Percentiles rank a stretch among this genome's conserved stretches.
Evolutionary conservation across 2,329 filamentous ascomycete genomes (phyloP).

Genomic region (Metarhizium anisopliae): DNA sequence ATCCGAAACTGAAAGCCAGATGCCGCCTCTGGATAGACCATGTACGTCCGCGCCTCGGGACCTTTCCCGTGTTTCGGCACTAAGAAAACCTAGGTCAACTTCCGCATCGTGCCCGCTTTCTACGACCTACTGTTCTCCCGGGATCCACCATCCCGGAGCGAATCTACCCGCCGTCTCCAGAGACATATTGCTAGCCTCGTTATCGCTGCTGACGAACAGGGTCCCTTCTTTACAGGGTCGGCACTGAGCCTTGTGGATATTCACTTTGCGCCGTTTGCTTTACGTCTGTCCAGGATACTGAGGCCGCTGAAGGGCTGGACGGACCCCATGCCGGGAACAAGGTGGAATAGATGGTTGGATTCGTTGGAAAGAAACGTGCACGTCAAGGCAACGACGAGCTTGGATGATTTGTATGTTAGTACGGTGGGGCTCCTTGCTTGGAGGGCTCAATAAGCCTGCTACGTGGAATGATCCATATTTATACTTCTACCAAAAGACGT

Average conservation of each 20-base stretch:
- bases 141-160: slow-evolving; percentile 47
- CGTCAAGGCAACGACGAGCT: slow-evolving; percentile 59
- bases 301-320: slow-evolving; percentile 58
- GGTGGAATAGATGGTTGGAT: slow-evolving; percentile 62
- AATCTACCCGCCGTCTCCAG: slow-evolving; percentile 52
- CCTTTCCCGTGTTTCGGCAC: background rate
- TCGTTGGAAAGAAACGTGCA: slow-evolving; percentile 57
- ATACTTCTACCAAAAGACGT: background rate
- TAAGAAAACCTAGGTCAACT: slow-evolving; percentile 50
- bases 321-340: slow-evolving; percentile 49
- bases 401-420: slow-evolving; percentile 40
- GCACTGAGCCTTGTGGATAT: slow-evolving; percentile 58
- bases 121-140: slow-evolving; percentile 63
- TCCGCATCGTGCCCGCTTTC: slow-evolving; percentile 66
- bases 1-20: slow-evolving; percentile 59
- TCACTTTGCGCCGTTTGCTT: slow-evolving; percentile 66
- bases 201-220: slow-evolving; percentile 42
- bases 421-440: slow-evolving; percentile 46
- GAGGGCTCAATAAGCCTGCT: background rate
- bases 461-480: background rate
- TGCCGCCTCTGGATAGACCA: slow-evolving; percentile 76
- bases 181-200: slow-evolving; percentile 47
- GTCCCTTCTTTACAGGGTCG: slow-evolving; percentile 59
- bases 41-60: slow-evolving; percentile 33
- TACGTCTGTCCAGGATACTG: slow-evolving; percentile 58